Conservation (phyloP, 140 eudicot genomes). For the Ambrosia hybrid region DNA sequence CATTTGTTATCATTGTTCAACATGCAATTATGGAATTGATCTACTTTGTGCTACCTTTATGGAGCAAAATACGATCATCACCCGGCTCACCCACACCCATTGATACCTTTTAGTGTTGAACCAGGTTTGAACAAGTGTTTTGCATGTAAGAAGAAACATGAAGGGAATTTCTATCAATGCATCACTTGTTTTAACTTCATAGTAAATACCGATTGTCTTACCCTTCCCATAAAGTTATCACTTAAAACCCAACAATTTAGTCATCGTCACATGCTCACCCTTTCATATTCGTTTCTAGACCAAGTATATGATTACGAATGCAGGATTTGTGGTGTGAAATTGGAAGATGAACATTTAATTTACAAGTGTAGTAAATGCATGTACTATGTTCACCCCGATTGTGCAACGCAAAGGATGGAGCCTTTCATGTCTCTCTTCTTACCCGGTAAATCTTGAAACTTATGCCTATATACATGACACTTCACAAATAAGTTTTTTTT, state of each 20-base stretch:
- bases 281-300: neutral
- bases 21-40: slow-evolving; percentile 8
- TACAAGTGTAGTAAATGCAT: slow-evolving; percentile 16
- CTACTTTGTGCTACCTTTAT: neutral
- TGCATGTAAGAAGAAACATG: slow-evolving; percentile 11
- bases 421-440: slow-evolving; percentile 14
- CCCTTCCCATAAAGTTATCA: slow-evolving; percentile 7
- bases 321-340: slow-evolving; percentile 1
- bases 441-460: slow-evolving; percentile 6
- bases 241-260: slow-evolving; percentile 5
- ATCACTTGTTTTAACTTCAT: slow-evolving; percentile 8
- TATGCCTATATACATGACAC: neutral
- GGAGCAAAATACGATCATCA: slow-evolving; percentile 24
- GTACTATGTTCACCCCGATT: slow-evolving; percentile 5
- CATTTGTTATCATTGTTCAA: slow-evolving; percentile 13
- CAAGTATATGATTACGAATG: neutral
- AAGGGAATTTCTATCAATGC: slow-evolving; percentile 6
- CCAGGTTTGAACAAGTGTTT: slow-evolving; percentile 6
- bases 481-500: neutral
- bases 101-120: neutral
- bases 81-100: slow-evolving; percentile 12
- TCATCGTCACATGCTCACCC: slow-evolving; percentile 18
- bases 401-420: slow-evolving; percentile 12
- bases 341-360: neutral
- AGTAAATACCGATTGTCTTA: slow-evolving; percentile 15